Evolutionary conservation across 768 basidiomycete species (phyloP), one percentile per base, ranked within the genome.

Genomic region (Dacryopinax spathularia): DNA sequence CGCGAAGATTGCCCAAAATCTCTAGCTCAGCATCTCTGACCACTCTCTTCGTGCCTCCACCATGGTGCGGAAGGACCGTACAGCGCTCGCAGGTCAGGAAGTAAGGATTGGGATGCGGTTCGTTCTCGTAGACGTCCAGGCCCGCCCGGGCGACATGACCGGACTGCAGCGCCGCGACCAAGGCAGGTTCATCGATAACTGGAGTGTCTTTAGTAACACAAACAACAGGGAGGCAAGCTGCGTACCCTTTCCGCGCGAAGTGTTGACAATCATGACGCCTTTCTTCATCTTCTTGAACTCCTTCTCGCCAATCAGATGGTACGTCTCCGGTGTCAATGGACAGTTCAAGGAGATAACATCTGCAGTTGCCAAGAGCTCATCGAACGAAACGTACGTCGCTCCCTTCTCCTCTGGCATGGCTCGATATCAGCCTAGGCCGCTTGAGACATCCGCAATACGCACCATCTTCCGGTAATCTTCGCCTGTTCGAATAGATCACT

Each of bases 71-170:
- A n/a, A 64, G 60, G 18, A 66, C 48, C 12, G 66, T 65, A 20
- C 60, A 60, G 65, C 72, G 65, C 64, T 69, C 65, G 33, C 64
- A 65, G 62, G 68, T 59, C n/a, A 69, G 60, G 16, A 74, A 65
- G 18, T 64, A 70, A 1, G 72, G 72, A 36, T 73, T 69, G 20
- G 74, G 67, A 27, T 65, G 35, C 0, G 75, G 75, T 61, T 76
- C 75, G 33, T 70, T 66, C 65, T 73, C 73, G 60, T 72, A 75
- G 9, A 75, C 75, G 36, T 75, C 75, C 2, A 76, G 66, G n/a
- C 72, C 75, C 0, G 70, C 75, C 56, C 72, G 65, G 33, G 66
- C 56, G 1, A 76, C 70, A 56, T 72, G 71, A 1, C 74, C 73
- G 22, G 66, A 68, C 7, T 73, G 64, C n/a, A 76, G 69, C 6